Evolutionary conservation across 2,329 filamentous ascomycete genomes (phyloP).

Genomic region (Sporothrix dimorphospora): DNA sequence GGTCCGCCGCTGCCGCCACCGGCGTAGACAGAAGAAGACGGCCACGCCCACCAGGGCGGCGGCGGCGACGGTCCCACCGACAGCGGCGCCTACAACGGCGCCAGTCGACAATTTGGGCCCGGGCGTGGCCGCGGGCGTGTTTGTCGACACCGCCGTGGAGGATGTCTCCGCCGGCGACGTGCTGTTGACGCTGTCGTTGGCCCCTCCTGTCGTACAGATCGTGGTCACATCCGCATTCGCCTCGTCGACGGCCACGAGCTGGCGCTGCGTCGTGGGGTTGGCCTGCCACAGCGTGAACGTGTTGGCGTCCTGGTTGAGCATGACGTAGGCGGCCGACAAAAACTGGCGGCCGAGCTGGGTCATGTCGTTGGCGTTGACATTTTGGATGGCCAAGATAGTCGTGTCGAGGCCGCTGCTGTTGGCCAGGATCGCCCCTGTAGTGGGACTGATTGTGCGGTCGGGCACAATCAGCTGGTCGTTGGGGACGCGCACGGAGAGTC

Average conservation of each 20-base stretch:
- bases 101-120: background rate
- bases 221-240: background rate
- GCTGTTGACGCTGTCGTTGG: background rate
- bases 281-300: constrained; percentile 35
- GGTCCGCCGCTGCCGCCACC: background rate
- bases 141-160: background rate
- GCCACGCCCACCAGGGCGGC: background rate
- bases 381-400: constrained; percentile 35
- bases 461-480: constrained; percentile 42
- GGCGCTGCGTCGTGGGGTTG: constrained; percentile 23
- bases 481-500: constrained; percentile 35
- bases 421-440: constrained; percentile 5
- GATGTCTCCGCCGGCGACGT: background rate
- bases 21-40: background rate
- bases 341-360: constrained; percentile 39
- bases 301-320: constrained; percentile 38
- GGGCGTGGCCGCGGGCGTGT: background rate
- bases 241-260: constrained; percentile 32
- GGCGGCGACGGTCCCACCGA: background rate
- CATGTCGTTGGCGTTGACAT: constrained; percentile 36
- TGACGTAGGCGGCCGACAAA: constrained; percentile 40
- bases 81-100: background rate
- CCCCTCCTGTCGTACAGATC: constrained; percentile 30
- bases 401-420: constrained; percentile 35
- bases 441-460: constrained; percentile 8